Conservation (phyloP, 495 filamentous ascomycete species). For the Baudoinia panamericana region DNA sequence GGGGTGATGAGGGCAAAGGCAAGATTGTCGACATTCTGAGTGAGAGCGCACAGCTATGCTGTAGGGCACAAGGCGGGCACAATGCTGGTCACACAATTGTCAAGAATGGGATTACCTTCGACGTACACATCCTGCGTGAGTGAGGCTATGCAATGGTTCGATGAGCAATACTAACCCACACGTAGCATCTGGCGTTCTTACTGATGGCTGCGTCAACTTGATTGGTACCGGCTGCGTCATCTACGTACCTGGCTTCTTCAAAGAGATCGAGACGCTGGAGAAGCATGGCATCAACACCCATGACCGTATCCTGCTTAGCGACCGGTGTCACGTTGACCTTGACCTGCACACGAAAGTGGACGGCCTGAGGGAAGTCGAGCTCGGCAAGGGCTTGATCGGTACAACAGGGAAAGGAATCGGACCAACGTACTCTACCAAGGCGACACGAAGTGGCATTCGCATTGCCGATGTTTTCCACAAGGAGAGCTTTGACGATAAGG, state of each 20-base stretch:
- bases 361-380: slow-evolving; percentile 64
- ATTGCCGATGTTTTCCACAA: slow-evolving; percentile 65
- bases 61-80: slow-evolving; percentile 53
- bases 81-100: slow-evolving; percentile 50
- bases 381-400: slow-evolving; percentile 45
- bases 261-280: slow-evolving; percentile 60
- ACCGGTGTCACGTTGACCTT: slow-evolving; percentile 72
- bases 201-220: slow-evolving; percentile 60
- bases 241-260: slow-evolving; percentile 77
- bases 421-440: slow-evolving; percentile 73
- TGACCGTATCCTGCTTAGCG: slow-evolving; percentile 62
- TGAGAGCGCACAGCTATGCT: slow-evolving; percentile 43
- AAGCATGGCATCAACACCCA: slow-evolving; percentile 55
- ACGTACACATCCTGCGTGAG: slow-evolving; percentile 21
- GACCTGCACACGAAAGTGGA: slow-evolving; percentile 74
- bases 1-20: slow-evolving; percentile 37
- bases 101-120: slow-evolving; percentile 32
- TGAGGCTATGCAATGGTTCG: not conserved
- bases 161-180: slow-evolving; percentile 33
- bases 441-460: slow-evolving; percentile 58
- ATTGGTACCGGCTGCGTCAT: slow-evolving; percentile 79
- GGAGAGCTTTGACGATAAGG: slow-evolving; percentile 57
- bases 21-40: slow-evolving; percentile 58
- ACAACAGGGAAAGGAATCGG: slow-evolving; percentile 37
- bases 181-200: slow-evolving; percentile 49